phyloP scores from a whole-genome alignment of 2,329 filamentous ascomycete genomes.

The Basipetospora chlamydospora region DNA sequence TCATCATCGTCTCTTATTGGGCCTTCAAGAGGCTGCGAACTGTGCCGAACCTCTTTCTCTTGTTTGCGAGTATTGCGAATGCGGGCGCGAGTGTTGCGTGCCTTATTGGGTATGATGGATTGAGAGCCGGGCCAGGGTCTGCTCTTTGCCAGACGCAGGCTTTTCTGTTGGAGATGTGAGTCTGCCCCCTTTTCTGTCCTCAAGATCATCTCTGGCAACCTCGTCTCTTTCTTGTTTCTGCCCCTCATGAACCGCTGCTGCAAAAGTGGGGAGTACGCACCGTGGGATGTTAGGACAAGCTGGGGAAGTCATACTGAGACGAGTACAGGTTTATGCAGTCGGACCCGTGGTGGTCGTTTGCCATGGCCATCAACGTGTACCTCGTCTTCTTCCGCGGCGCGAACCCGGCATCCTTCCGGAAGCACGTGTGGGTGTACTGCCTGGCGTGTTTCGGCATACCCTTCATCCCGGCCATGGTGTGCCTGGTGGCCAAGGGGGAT shows the following conservation, averaged over 20 bases:
- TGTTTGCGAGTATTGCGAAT: slow-evolving; percentile 46
- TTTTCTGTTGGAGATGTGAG: slow-evolving; percentile 51
- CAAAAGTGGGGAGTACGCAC: neutral
- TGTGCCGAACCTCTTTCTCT: slow-evolving; percentile 46
- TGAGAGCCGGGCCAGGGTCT: slow-evolving; percentile 36
- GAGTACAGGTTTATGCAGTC: slow-evolving; percentile 60
- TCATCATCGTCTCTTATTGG: slow-evolving; percentile 38
- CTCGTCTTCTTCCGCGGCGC: slow-evolving; percentile 50
- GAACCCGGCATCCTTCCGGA: slow-evolving; percentile 52
- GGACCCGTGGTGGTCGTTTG: slow-evolving; percentile 63
- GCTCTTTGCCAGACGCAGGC: slow-evolving; percentile 47
- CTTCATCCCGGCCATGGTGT: slow-evolving; percentile 49
- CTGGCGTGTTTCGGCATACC: slow-evolving; percentile 58
- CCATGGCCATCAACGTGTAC: slow-evolving; percentile 73
- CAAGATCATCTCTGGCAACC: slow-evolving; percentile 22
- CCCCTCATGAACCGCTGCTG: neutral
- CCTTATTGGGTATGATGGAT: slow-evolving; percentile 53
- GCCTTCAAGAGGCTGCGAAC: slow-evolving; percentile 37
- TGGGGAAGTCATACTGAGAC: too few species aligned
- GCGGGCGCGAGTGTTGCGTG: slow-evolving; percentile 49
- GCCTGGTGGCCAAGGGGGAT: slow-evolving; percentile 39
- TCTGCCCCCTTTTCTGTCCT: neutral
- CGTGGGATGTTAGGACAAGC: neutral
- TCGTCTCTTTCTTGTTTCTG: neutral
- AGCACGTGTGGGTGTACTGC: slow-evolving; percentile 58